Evolutionary conservation across 495 filamentous ascomycete species (phyloP).

Genomic region (Penicillium canescens): DNA sequence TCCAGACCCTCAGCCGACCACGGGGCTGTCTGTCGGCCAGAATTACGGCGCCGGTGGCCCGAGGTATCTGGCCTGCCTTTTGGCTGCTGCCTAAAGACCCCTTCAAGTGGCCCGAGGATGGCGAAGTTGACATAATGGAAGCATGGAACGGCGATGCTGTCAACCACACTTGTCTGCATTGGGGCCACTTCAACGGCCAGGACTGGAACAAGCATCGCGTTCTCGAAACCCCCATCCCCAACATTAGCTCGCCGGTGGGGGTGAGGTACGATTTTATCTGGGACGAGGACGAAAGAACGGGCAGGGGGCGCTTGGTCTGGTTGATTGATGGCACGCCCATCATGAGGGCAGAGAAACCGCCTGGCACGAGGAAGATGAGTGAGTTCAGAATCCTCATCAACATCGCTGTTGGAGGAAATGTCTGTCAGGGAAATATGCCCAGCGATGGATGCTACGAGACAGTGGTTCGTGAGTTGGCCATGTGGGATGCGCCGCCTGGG

Average conservation of each 20-base stretch:
- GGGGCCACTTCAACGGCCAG: slow-evolving; percentile 29
- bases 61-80: slow-evolving; percentile 33
- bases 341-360: slow-evolving; percentile 30
- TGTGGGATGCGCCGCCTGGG: slow-evolving; percentile 30
- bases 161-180: slow-evolving; percentile 31
- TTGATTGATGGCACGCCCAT: slow-evolving; percentile 27
- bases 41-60: slow-evolving; percentile 26
- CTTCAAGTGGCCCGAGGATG: slow-evolving; percentile 33
- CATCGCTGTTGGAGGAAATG: slow-evolving; percentile 31
- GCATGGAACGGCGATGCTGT: slow-evolving; percentile 30
- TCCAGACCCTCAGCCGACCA: slow-evolving; percentile 24
- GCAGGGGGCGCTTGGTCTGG: slow-evolving; percentile 26
- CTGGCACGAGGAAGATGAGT: slow-evolving; percentile 31
- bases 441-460: slow-evolving; percentile 27
- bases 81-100: slow-evolving; percentile 36
- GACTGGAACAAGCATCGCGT: slow-evolving; percentile 34
- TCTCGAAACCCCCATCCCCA: slow-evolving; percentile 27
- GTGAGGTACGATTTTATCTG: slow-evolving; percentile 31
- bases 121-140: slow-evolving; percentile 32
- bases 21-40: slow-evolving; percentile 30
- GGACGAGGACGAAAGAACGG: slow-evolving; percentile 28
- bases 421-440: slow-evolving; percentile 31
- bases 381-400: slow-evolving; percentile 33
- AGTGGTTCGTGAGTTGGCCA: slow-evolving; percentile 29
- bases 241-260: slow-evolving; percentile 22